Evolutionary conservation across 306 rosid species (phyloP), one percentile per base, ranked within the genome.

Genomic region (Medicago ruthenica): DNA sequence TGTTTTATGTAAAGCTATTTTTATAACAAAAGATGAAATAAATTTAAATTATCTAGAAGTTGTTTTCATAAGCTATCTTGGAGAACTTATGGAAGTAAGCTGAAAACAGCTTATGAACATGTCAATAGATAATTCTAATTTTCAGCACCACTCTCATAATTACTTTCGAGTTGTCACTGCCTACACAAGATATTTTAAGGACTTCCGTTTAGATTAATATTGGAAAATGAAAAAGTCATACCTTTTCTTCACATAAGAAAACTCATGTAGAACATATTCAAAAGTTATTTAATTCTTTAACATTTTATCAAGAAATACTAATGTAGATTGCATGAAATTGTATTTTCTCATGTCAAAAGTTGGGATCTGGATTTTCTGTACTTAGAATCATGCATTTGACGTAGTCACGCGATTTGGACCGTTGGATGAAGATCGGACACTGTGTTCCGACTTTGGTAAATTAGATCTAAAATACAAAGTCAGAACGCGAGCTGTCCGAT

Each of bases 191-290:
- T 58, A 21, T 44, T 54, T 39, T 55, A 62, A 40, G 27, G 22
- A 62, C 41, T 40, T 40, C 65, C 54, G 65, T 11, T 16, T 9
- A 10, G 15, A n/a, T 47, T 67, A 79, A 67, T 79, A 34, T 67
- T 21, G 16, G 57, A 44, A 55, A 73, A 80, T 21, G 57, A 36
- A 61, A 48, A 50, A n/a, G 54, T 47, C 21, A 10, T 21, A 20
- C 21, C 1, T 34, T 34, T 57, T 58, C 24, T 69, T 45, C 39
- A 45, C 50, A 7, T 18, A 0, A 48, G 36, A 15, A 60, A 17
- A 27, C 57, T 73, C 36, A 42, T 64, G 9, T 22, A 11, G 60
- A 60, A 39, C 41, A 48, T 34, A 9, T 59, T 54, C 66, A 65
- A 0, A 76, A 76, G 66, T 66, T 65, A 18, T 78, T 78, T 51